These are phyloP conservation scores for Eudorina sp. DNA, from an alignment of 139 green algal species.

Conservation along the genomic window DNA sequence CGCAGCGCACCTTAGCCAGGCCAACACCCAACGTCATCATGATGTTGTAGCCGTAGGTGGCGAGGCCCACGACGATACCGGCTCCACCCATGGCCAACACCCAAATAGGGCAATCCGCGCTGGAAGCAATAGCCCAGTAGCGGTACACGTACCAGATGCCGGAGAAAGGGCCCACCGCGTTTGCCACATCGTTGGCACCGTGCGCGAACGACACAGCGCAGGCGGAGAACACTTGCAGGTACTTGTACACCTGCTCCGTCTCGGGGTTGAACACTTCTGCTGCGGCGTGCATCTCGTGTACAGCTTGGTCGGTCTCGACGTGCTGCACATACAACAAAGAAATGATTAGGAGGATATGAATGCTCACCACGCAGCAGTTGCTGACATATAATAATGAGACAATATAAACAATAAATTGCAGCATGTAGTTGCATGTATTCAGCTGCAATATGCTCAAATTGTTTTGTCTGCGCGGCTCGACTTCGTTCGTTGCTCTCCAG, in stretches of 20 bases:
- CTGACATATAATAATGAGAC: too few relatives aligned
- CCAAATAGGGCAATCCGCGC: constrained; percentile 56
- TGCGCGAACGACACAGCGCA: constrained; percentile 89
- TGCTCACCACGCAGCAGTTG: too few relatives aligned
- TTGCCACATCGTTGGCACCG: constrained; percentile 86
- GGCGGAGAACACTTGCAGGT: constrained; percentile 64
- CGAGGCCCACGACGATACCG: constrained; percentile 88
- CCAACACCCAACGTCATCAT: constrained; percentile 43
- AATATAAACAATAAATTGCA: too few relatives aligned
- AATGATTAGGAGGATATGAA: too few relatives aligned
- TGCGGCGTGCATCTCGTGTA: constrained; percentile 44
- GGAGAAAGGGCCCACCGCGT: constrained; percentile 82
- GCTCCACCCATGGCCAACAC: constrained; percentile 82
- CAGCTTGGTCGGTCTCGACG: constrained; percentile 11
- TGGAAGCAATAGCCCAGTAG: constrained; percentile 59
- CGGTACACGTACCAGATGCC: constrained; percentile 73
- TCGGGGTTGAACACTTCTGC: constrained; percentile 78
- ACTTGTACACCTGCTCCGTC: constrained; percentile 74
- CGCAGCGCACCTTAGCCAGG: constrained; percentile 21
- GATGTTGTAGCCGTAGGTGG: constrained; percentile 74
- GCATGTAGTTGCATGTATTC: too few relatives aligned
- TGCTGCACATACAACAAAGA: constrained; percentile 5
- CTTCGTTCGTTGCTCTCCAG: too few relatives aligned
- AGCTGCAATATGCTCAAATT: too few relatives aligned
- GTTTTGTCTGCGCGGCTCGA: too few relatives aligned